A percentile compares a stretch with the other conserved stretches of the same genome.
Evolutionary conservation across 2,329 filamentous ascomycete species (phyloP).

Genomic region (Apiospora arundinis): DNA sequence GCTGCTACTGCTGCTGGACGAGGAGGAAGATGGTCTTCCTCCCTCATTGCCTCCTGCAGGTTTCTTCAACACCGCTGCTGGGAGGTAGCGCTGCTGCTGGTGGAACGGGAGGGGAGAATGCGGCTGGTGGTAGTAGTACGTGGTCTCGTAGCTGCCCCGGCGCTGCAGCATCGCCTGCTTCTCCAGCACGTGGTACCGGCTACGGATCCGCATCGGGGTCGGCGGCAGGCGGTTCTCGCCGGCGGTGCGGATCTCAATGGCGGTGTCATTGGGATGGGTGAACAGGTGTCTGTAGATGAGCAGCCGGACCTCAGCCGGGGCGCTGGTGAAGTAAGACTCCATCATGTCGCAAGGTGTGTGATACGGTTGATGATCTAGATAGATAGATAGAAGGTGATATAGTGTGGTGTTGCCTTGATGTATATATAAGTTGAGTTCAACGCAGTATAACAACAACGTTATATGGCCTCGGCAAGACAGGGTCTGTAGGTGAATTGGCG

Average conservation of each 20-base stretch:
- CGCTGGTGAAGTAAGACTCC: constrained; percentile 38
- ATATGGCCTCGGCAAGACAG: neutral
- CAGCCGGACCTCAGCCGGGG: constrained; percentile 50
- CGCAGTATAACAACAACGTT: neutral
- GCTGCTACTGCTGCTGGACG: neutral
- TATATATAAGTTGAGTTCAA: neutral
- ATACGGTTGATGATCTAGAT: neutral
- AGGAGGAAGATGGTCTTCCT: neutral
- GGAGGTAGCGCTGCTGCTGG: constrained; percentile 10
- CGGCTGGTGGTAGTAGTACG: constrained; percentile 55
- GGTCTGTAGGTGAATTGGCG: neutral
- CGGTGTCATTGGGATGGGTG: constrained; percentile 45
- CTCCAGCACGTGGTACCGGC: constrained; percentile 50
- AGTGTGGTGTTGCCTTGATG: neutral
- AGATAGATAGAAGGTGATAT: neutral
- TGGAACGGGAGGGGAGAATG: neutral
- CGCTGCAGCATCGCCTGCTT: constrained; percentile 42
- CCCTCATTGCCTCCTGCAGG: neutral
- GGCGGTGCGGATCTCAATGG: constrained; percentile 48
- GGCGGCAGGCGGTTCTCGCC: constrained; percentile 33
- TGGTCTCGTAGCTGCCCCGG: constrained; percentile 53
- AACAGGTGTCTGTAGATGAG: constrained; percentile 53
- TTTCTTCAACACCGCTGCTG: neutral
- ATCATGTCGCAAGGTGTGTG: neutral
- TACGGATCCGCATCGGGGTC: constrained; percentile 35